Base-by-base conservation (phyloP, 2,329 filamentous ascomycete genomes). In the Botrytis tulipae region DNA sequence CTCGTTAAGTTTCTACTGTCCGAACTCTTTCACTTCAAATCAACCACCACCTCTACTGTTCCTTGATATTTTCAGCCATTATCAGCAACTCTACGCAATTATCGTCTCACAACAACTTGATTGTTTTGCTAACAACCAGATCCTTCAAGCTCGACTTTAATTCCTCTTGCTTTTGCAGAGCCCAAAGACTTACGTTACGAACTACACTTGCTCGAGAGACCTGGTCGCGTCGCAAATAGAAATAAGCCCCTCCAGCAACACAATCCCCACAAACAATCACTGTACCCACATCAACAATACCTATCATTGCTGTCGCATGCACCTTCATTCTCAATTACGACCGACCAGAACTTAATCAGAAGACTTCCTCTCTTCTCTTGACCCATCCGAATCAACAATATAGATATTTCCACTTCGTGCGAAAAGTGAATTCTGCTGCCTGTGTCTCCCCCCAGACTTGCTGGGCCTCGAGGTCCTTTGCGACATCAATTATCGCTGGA, bases 401-500 rank as follows among this genome's bases (percentile, higher is more conserved):
- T 42, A 72, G 35, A 57, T 72, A 72, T 14, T 66, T 66, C 62
- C 37, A 72, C 40, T 60, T 29, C 18, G 62, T 68, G 54, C 70
- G 29, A 65, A 72, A 68, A 60, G 37, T 60, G 70, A 72, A 40
- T 29, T 42, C 44, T 65, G 51, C 73, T 72, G 70, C 71, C 73
- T 75, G 77, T 71, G 69, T 73, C 70, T 57, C 65, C 73, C 29
- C 72, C 40, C 65, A 46, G 63, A 71, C 72, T 63, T 71, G 46
- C 71, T 48, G 74, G 75, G 71, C 76, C 72, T 70, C 70, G 73
- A 44, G 71, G 76, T 74, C 73, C 71, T 73, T 73, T 70, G 73
- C 75, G 65, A 71, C 68, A 71, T 44, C 72, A 66, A 46, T 71
- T 67, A 69, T 76, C 66, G 62, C 71, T 71, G 66, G 72, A 76